Base-by-base conservation (phyloP, 495 filamentous ascomycete genomes). In the Penicillium macrosclerotiorum region DNA sequence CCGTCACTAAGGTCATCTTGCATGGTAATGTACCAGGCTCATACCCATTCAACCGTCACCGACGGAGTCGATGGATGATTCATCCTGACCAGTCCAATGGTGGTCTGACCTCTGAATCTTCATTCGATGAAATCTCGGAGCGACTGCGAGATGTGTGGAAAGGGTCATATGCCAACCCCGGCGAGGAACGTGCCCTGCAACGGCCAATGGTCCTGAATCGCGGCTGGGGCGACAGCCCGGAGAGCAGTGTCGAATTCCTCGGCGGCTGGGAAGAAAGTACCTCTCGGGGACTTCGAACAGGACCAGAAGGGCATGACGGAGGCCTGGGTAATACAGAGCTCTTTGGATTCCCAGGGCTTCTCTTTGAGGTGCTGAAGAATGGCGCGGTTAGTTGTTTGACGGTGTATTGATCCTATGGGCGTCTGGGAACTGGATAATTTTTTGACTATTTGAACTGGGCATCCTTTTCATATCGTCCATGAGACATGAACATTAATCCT, bases 321-420 rank as follows among this genome's bases (percentile, higher is more conserved):
- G 66, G 69, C 17, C 56, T 89, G 63, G 75, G 81, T 12, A 93
- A 89, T 43, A 93, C 88, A 18, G 91, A 92, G 55, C 65, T 98
- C 11, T 97, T 89, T 73, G 90, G 91, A 8, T 97, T 94, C 60
- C 93, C 92, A 1, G 93, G 93, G 2, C 69, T 96, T 57, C 76
- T 96, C 14, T 97, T 96, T 69, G 93, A 98, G 69, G 92, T 98
- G 8, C 65, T 96, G 67, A 93, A 88, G 82, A 96, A 93, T 59
- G 89, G 85, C 3, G 83, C 82, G 31, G 89, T 98, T 24, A 92
- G 88, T 62, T 85, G 85, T 24, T 69, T 97, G 53, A 96, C 90
- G n/a, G 81, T 95, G 8, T 95, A 87, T 66, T 93, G 51, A 82
- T 44, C 23, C 13, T 13, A n/a, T 24, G 19, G 19, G 14, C 3